A percentile compares a stretch with the other conserved stretches of the same genome.
Evolutionary conservation across 192 early-diverging fungal genomes (phyloP).

Genomic region (Mortierella alpina): DNA sequence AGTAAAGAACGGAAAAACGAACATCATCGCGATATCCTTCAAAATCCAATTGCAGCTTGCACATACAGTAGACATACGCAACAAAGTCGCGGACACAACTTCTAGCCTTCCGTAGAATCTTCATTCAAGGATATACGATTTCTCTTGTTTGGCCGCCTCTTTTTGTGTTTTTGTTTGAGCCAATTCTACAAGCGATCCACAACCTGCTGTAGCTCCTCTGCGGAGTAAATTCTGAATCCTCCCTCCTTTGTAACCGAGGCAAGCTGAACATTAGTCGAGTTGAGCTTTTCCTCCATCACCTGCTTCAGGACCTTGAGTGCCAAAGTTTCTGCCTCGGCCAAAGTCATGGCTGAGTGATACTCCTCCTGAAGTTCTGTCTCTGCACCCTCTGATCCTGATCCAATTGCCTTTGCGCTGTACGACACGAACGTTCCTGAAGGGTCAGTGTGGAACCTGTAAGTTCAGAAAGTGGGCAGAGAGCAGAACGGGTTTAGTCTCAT

Average conservation of each 20-base stretch:
- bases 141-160: not conserved
- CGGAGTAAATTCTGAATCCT: constrained; percentile 84
- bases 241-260: constrained; percentile 84
- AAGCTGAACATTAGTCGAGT: constrained; percentile 93
- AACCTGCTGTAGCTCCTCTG: constrained; percentile 83
- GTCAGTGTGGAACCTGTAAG: constrained; percentile 88
- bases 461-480: not conserved
- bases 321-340: constrained; percentile 88
- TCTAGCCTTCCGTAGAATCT: too few species aligned
- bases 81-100: too few species aligned
- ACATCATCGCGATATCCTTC: not conserved
- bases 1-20: not conserved
- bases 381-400: constrained; percentile 98
- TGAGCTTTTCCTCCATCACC: constrained; percentile 99
- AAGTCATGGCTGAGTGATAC: constrained; percentile 89
- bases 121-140: too few species aligned
- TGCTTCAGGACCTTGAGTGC: constrained; percentile 97
- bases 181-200: constrained; percentile 72
- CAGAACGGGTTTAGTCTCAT: not conserved
- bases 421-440: constrained; percentile 97
- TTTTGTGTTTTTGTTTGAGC: not conserved
- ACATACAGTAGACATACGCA: too few species aligned
- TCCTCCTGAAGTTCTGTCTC: constrained; percentile 98
- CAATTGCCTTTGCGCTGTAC: constrained; percentile 98
- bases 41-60: too few species aligned